These are phyloP conservation scores for Diaporthe sp. DNA, from an alignment of 2,329 filamentous ascomycete genomes.

Conservation along the genomic window DNA sequence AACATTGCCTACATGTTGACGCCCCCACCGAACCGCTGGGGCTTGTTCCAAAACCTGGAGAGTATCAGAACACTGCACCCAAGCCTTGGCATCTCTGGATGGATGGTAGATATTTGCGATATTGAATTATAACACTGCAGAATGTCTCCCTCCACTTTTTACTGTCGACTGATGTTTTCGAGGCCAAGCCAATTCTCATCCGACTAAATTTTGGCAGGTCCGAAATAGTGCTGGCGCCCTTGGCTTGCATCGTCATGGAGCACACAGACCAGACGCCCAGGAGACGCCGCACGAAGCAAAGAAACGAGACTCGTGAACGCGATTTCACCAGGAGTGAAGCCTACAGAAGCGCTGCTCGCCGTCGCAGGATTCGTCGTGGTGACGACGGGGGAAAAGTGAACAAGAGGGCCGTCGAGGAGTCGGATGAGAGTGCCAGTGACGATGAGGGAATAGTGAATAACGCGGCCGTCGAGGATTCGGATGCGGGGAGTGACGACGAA, in stretches of 20 bases:
- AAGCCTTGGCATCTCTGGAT: constrained; percentile 23
- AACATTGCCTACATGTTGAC: not conserved
- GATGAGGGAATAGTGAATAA: not conserved
- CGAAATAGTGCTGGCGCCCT: not conserved
- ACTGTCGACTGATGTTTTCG: not conserved
- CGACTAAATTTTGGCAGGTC: constrained; percentile 19
- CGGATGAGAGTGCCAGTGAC: constrained; percentile 19
- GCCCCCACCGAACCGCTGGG: not conserved
- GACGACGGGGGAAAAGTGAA: not conserved
- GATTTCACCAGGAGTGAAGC: constrained; percentile 9
- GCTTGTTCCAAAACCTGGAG: constrained; percentile 14
- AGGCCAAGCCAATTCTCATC: constrained; percentile 21
- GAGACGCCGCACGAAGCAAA: constrained; percentile 14
- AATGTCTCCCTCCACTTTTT: not conserved
- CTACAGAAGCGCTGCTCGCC: constrained; percentile 8
- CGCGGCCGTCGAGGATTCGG: constrained; percentile 11
- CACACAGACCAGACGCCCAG: constrained; percentile 9
- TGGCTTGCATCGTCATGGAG: constrained; percentile 21
- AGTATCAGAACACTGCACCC: constrained; percentile 16
- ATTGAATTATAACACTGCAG: constrained; percentile 17
- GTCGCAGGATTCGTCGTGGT: constrained; percentile 6
- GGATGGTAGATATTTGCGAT: not conserved
- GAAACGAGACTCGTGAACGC: constrained; percentile 9
- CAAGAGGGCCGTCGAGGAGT: not conserved
- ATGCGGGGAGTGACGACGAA: constrained; percentile 23